phyloP scores from a whole-genome alignment of 345 rosid species.

The Syzygium oleosum region DNA sequence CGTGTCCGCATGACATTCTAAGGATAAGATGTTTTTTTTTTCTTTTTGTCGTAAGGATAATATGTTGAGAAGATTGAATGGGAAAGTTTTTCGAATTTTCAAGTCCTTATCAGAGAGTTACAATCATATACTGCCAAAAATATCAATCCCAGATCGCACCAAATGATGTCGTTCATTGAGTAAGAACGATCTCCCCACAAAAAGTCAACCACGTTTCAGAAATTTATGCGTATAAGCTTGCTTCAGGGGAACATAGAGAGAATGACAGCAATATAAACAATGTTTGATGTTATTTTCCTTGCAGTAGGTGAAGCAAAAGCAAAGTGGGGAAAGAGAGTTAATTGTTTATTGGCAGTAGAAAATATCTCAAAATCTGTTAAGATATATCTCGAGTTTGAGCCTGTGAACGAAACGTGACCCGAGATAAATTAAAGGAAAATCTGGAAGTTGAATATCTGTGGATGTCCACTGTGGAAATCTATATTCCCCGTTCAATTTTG shows the following conservation, averaged over 20 bases:
- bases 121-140: not conserved
- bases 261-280: not conserved
- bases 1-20: not conserved
- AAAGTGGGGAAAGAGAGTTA: not conserved
- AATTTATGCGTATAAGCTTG: not conserved
- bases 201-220: not conserved
- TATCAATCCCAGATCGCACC: not conserved
- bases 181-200: not conserved
- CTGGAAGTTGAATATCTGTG: no score
- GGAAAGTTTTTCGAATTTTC: not conserved
- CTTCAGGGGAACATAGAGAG: not conserved
- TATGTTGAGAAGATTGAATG: not conserved
- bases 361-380: not conserved
- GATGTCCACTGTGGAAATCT: no score
- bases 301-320: not conserved
- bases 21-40: not conserved
- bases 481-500: no score
- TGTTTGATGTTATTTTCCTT: not conserved
- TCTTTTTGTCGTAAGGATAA: not conserved
- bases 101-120: not conserved
- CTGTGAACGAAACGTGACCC: no score
- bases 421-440: no score
- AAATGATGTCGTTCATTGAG: not conserved
- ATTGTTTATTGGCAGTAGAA: not conserved
- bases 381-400: no score